Conservation (phyloP, 2,329 filamentous ascomycete genomes). For the Aspergillus arachidicola region DNA sequence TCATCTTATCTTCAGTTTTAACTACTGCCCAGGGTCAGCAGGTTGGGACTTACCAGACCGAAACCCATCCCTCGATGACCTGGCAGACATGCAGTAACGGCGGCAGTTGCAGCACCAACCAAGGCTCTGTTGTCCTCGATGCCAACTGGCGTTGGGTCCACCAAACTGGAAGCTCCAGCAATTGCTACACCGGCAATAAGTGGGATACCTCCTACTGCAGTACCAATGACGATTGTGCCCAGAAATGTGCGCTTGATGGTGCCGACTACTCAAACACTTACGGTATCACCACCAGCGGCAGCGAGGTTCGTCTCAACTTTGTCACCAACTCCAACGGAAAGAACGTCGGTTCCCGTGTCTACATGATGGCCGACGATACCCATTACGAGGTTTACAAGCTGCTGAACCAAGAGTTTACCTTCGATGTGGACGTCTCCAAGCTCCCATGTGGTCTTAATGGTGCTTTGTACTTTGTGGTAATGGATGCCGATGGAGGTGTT, state of each 20-base stretch:
- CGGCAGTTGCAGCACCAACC: conserved; percentile 55
- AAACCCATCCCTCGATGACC: conserved; percentile 52
- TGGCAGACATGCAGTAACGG: conserved; percentile 55
- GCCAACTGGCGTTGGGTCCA: conserved; percentile 64
- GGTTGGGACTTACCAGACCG: conserved; percentile 24
- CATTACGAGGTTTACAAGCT: conserved; percentile 69
- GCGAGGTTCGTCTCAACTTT: conserved; percentile 53
- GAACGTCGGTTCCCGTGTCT: conserved; percentile 59
- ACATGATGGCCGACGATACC: conserved; percentile 63
- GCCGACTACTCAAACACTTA: conserved; percentile 57
- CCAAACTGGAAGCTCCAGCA: conserved; percentile 50
- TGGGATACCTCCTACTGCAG: conserved; percentile 55
- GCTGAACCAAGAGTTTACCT: conserved; percentile 69
- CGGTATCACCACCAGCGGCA: conserved; percentile 55
- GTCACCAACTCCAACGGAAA: conserved; percentile 40
- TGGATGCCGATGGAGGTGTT: conserved; percentile 63
- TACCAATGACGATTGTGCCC: conserved; percentile 53
- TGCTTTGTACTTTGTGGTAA: conserved; percentile 67
- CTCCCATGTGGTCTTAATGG: conserved; percentile 72
- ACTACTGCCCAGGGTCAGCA: conserved; percentile 23
- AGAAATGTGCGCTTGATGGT: conserved; percentile 60
- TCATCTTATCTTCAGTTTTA: conserved; percentile 18
- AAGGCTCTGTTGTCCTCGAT: conserved; percentile 56
- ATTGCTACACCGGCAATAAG: conserved; percentile 60
- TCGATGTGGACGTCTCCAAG: conserved; percentile 71